phyloP scores from a whole-genome alignment of 2,329 filamentous ascomycete genomes.

The Curvularia verruculosa region DNA sequence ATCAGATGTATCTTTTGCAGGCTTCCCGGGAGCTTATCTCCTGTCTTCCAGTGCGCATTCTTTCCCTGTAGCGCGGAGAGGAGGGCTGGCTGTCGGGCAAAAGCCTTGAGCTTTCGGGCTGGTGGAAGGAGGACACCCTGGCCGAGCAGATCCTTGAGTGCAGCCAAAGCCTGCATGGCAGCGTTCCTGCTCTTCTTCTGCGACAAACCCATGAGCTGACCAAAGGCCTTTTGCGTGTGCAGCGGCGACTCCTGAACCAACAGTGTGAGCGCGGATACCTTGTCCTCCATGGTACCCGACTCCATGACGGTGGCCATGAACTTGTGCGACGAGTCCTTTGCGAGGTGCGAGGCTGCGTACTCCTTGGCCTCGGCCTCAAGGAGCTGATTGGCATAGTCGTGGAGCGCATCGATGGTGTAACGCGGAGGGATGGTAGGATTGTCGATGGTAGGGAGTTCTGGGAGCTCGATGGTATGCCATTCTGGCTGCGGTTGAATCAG shows the following conservation, averaged over 20 bases:
- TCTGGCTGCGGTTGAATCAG: conserved; percentile 67
- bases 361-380: conserved; percentile 77
- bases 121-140: conserved; percentile 84
- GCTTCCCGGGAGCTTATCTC: conserved; percentile 74
- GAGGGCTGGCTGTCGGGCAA: conserved; percentile 79
- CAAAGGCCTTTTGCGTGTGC: conserved; percentile 88
- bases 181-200: conserved; percentile 92
- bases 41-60: conserved; percentile 67
- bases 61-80: conserved; percentile 71
- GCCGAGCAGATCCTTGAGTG: conserved; percentile 91
- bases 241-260: conserved; percentile 95
- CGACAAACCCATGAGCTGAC: conserved; percentile 81
- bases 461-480: conserved; percentile 68
- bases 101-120: conserved; percentile 79
- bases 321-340: conserved; percentile 86
- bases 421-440: conserved; percentile 57
- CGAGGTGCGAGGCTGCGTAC: conserved; percentile 73
- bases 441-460: conserved; percentile 56
- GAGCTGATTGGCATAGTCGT: conserved; percentile 74
- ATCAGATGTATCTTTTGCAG: conserved; percentile 80
- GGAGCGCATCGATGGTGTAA: conserved; percentile 62
- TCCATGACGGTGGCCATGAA: conserved; percentile 98
- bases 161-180: conserved; percentile 88
- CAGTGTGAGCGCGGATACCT: conserved; percentile 91
- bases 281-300: conserved; percentile 94